Evolutionary conservation across 2,329 filamentous ascomycete genomes (phyloP), one percentile per base, ranked within the genome.

Genomic region (Curvularia lunata): DNA sequence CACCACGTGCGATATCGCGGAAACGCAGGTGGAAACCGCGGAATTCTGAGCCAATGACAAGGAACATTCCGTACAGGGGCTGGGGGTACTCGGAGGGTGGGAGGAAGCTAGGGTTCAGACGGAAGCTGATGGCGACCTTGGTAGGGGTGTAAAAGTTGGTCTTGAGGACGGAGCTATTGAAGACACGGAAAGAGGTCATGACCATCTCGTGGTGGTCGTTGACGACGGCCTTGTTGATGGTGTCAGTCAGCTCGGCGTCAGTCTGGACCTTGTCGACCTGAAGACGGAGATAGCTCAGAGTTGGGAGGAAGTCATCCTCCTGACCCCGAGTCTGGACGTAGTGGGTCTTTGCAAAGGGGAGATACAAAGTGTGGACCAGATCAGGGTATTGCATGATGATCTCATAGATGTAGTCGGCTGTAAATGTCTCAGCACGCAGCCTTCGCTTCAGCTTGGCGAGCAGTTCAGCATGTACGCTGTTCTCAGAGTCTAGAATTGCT

Each of bases 141-240:
- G 95, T 99, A 0, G 95, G 95, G 0, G 95, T 99, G 83, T 96
- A 97, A 78, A 90, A 90, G 83, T 99, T 99, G 68, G 95, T 99
- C 86, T 98, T 99, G 66, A 98, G 84, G 45, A 98, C 88, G 46
- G 91, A 87, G 56, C 86, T 88, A 83, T 99, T 99, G 87, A 99
- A 99, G 62, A 95, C 88, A 54, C 92, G 88, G 86, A 99, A 98
- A 16, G 93, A 92, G 41, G 88, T 92, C 92, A 99, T 96, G 67
- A 99, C 95, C 88, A 97, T 96, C 75, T 94, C 90, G 74, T 99
- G 92, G 79, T 99, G 93, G 80, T 99, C 94, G 72, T 96, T 98
- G 50, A 77, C 70, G 7, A 76, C 70, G 12, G 71, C 70, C 64
- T 78, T 78, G 61, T 70, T 72, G 58, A 81, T 77, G 40, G 78